A percentile compares a stretch with the other conserved stretches of the same genome.
These are phyloP conservation scores for Opeltia flavorubescens DNA, from an alignment of 495 filamentous ascomycete genomes.

Conservation along the genomic window DNA sequence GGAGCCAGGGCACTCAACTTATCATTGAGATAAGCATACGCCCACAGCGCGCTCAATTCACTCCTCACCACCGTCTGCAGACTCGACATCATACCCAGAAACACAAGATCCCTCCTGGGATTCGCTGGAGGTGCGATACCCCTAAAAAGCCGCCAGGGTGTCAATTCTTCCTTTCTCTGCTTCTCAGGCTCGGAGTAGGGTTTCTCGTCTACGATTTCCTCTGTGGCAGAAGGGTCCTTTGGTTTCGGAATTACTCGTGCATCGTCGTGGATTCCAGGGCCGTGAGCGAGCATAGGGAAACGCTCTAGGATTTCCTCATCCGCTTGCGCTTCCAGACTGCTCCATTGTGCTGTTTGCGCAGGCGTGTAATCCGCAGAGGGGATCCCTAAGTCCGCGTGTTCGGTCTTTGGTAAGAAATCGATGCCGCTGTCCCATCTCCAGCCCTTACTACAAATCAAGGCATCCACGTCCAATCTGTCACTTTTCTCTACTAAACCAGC, in stretches of 20 bases:
- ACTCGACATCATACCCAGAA: constrained; percentile 4
- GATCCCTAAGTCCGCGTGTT: constrained; percentile 23
- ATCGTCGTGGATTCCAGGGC: constrained; percentile 13
- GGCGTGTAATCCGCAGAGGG: constrained; percentile 5
- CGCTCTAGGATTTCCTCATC: constrained; percentile 51
- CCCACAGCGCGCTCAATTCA: constrained; percentile 9
- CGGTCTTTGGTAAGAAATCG: constrained; percentile 43
- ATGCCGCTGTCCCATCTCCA: constrained; percentile 53
- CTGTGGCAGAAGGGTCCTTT: too few species aligned
- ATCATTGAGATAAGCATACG: constrained; percentile 8
- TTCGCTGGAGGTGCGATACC: constrained; percentile 9
- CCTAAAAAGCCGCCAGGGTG: constrained; percentile 10
- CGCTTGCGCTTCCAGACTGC: constrained; percentile 23
- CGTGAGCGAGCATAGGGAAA: constrained; percentile 47
- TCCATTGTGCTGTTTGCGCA: constrained; percentile 8
- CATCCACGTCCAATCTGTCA: constrained; percentile 40
- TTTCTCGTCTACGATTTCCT: background rate
- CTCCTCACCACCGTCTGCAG: background rate
- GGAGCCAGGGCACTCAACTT: background rate
- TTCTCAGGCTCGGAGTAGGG: background rate
- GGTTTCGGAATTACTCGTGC: background rate
- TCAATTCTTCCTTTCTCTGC: background rate
- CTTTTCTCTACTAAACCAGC: too few species aligned
- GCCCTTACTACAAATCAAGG: constrained; percentile 54
- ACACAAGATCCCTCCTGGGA: constrained; percentile 5